Evolutionary conservation across 75 land plant species (phyloP).

Genomic region (Ceratopteris richardii): DNA sequence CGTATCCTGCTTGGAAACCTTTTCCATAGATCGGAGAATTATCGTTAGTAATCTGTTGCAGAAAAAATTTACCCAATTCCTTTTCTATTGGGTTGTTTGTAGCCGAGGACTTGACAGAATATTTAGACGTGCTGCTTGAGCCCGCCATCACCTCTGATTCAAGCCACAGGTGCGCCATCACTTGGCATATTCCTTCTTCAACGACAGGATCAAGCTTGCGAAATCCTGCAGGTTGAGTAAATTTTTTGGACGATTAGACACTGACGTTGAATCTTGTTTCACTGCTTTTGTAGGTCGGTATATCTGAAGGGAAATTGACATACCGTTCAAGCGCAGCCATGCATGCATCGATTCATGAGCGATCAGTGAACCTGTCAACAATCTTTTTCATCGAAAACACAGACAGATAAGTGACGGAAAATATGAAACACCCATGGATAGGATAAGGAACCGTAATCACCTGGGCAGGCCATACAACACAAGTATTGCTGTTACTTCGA

Average conservation of each 20-base stretch:
- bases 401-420: not conserved
- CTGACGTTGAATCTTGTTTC: slow-evolving; percentile 1
- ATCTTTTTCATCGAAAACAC: slow-evolving; percentile 20
- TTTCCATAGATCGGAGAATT: slow-evolving; percentile 79
- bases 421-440: not conserved
- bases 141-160: slow-evolving; percentile 40
- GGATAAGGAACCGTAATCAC: not conserved
- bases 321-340: slow-evolving; percentile 88
- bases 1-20: slow-evolving; percentile 65
- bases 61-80: slow-evolving; percentile 78
- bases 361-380: slow-evolving; percentile 86
- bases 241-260: not conserved
- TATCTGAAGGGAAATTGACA: no score
- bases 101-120: slow-evolving; percentile 19
- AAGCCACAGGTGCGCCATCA: slow-evolving; percentile 76
- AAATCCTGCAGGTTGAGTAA: slow-evolving; percentile 39
- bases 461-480: slow-evolving; percentile 33
- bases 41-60: slow-evolving; percentile 77
- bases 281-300: no score
- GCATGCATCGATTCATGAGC: slow-evolving; percentile 98
- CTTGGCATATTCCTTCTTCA: slow-evolving; percentile 89
- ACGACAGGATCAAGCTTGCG: slow-evolving; percentile 44
- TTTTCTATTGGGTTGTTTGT: slow-evolving; percentile 33
- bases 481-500: slow-evolving; percentile 35
- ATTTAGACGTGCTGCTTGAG: slow-evolving; percentile 13